Evolutionary conservation across 352 stramenopile species (phyloP).

Genomic region (Phytophthora syringae): DNA sequence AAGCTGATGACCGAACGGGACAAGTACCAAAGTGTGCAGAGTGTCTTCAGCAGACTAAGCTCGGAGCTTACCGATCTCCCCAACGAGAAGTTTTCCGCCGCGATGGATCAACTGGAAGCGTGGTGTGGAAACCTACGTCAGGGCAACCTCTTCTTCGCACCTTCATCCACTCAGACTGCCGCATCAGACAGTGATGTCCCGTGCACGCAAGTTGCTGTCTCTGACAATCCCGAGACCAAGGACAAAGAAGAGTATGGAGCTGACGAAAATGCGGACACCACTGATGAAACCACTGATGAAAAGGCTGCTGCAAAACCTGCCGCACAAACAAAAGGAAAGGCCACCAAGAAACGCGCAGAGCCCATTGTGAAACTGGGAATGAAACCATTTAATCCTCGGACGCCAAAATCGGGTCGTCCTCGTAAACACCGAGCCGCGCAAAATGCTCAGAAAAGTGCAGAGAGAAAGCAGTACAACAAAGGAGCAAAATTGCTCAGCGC

Average conservation of each 20-base stretch:
- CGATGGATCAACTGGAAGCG: neutral
- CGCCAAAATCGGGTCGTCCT: neutral
- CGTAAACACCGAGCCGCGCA: neutral
- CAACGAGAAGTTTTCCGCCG: neutral
- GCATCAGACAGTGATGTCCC: neutral
- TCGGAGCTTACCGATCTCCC: neutral
- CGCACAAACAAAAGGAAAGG: too few relatives aligned
- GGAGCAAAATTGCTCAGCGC: slow-evolving; percentile 1
- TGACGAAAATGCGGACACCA: too few relatives aligned
- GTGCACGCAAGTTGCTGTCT: too few relatives aligned
- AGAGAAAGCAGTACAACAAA: slow-evolving; percentile 6
- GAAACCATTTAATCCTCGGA: neutral
- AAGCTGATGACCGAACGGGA: slow-evolving; percentile 8
- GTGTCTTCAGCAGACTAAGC: neutral
- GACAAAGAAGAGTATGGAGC: too few relatives aligned
- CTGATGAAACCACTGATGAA: too few relatives aligned
- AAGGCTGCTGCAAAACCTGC: too few relatives aligned
- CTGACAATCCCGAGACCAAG: too few relatives aligned
- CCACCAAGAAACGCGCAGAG: too few relatives aligned
- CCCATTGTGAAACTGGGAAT: neutral
- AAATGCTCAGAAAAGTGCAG: neutral
- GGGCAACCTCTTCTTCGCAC: neutral
- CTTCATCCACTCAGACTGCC: too few relatives aligned
- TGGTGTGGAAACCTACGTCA: neutral
- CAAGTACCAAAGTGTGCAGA: slow-evolving; percentile 3